A percentile compares a stretch with the other conserved stretches of the same genome.
Conservation (phyloP, 2,329 filamentous ascomycete species). For the Fusarium sp. region DNA sequence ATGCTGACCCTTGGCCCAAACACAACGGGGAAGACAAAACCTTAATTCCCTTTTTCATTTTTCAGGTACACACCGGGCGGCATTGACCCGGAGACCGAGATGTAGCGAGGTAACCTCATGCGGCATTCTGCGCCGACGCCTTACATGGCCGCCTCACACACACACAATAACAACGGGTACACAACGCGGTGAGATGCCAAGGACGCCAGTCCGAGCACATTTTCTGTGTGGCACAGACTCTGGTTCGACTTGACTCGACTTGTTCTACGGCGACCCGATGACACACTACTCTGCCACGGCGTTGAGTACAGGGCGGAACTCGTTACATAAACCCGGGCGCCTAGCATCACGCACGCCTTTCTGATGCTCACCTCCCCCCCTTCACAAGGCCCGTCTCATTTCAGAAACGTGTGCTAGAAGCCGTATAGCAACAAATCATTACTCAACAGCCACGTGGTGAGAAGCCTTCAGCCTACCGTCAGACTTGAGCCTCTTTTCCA, state of each 20-base stretch:
- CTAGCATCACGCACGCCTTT: neutral
- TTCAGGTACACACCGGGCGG: neutral
- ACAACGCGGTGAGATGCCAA: neutral
- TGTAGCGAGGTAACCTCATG: neutral
- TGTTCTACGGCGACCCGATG: neutral
- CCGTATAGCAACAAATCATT: neutral
- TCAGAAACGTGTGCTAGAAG: neutral
- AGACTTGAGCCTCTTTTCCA: conserved; percentile 4
- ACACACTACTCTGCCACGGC: neutral
- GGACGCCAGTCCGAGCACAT: conserved; percentile 13
- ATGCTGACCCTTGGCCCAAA: neutral
- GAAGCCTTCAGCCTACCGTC: neutral
- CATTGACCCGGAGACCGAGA: conserved; percentile 4
- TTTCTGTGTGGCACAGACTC: neutral
- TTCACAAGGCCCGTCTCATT: conserved; percentile 1
- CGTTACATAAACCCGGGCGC: conserved; percentile 4
- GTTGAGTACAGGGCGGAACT: neutral
- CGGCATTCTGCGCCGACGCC: neutral
- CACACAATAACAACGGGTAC: neutral
- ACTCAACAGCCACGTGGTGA: conserved; percentile 1
- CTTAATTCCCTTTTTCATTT: neutral
- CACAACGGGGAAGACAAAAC: neutral
- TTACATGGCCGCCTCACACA: neutral
- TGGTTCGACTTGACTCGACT: neutral
- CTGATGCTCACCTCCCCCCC: neutral